Evolutionary conservation across 108 stramenopile genomes (phyloP).

Genomic region (Discostella stelligeroides): DNA sequence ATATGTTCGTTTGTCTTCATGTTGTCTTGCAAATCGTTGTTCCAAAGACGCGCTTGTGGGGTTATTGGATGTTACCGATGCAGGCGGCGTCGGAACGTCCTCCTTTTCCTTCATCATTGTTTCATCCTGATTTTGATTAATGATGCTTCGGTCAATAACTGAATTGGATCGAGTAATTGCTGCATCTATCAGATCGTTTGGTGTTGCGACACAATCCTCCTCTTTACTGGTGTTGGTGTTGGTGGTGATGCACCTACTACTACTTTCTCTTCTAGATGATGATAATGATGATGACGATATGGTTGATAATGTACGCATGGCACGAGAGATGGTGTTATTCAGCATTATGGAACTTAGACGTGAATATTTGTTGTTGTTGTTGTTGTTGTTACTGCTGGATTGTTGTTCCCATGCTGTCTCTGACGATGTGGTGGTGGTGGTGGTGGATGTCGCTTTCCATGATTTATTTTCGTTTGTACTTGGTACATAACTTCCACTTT

Average conservation of each 20-base stretch:
- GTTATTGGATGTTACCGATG: background rate
- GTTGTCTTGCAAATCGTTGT: background rate
- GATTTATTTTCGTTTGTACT: too few species aligned
- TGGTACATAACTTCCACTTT: too few species aligned
- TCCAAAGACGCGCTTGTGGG: background rate
- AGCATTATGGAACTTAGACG: too few species aligned
- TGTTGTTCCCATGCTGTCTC: too few species aligned
- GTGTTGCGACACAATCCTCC: background rate
- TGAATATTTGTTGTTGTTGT: too few species aligned
- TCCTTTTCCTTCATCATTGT: too few species aligned
- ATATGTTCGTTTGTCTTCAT: constrained; percentile 42
- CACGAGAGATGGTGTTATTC: background rate
- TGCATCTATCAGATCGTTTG: constrained; percentile 27
- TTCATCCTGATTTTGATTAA: background rate
- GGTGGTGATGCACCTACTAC: too few species aligned
- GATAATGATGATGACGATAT: background rate
- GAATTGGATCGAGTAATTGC: constrained; percentile 18
- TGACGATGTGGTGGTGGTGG: too few species aligned
- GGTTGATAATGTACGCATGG: background rate
- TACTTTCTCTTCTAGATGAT: background rate
- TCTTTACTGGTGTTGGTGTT: background rate
- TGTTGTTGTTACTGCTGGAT: too few species aligned
- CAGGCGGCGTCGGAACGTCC: too few species aligned
- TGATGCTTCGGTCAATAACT: constrained; percentile 2
- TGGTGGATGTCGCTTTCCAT: too few species aligned